A percentile compares a stretch with the other conserved stretches of the same genome.
Evolutionary conservation across 352 stramenopile genomes (phyloP).

Genomic region (Phytophthora litchii): DNA sequence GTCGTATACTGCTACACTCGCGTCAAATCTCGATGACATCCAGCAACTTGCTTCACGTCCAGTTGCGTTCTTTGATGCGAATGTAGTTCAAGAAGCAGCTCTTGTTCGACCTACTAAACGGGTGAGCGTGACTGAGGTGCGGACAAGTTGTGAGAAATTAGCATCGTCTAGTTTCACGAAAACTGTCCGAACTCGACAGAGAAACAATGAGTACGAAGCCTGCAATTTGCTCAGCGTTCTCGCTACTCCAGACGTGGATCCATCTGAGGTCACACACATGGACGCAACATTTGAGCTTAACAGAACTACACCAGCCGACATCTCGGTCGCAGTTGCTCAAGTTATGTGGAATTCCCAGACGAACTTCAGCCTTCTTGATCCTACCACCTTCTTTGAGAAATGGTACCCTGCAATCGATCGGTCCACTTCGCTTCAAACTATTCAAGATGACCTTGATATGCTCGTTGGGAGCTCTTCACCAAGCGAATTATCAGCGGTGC

Average conservation of each 20-base stretch:
- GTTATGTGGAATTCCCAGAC: slow-evolving; percentile 39
- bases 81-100: slow-evolving; percentile 53
- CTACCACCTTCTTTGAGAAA: slow-evolving; percentile 40
- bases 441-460: slow-evolving; percentile 32
- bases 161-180: slow-evolving; percentile 29
- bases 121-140: slow-evolving; percentile 44
- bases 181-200: slow-evolving; percentile 35
- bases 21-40: slow-evolving; percentile 43
- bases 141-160: slow-evolving; percentile 36
- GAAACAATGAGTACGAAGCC: slow-evolving; percentile 40
- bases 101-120: slow-evolving; percentile 45
- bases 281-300: slow-evolving; percentile 71
- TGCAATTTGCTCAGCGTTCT: slow-evolving; percentile 64
- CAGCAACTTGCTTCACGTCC: slow-evolving; percentile 52
- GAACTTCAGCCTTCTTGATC: slow-evolving; percentile 46
- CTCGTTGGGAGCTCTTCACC: slow-evolving; percentile 8
- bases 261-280: slow-evolving; percentile 28
- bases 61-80: slow-evolving; percentile 46
- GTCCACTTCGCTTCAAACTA: slow-evolving; percentile 7
- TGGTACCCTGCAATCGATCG: slow-evolving; percentile 58
- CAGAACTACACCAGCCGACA: slow-evolving; percentile 14
- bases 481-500: slow-evolving; percentile 33
- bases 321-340: slow-evolving; percentile 50
- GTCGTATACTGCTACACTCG: slow-evolving; percentile 39
- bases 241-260: slow-evolving; percentile 10